Base-by-base conservation (phyloP, 345 rosid genomes). In the Sonneratia alba region DNA sequence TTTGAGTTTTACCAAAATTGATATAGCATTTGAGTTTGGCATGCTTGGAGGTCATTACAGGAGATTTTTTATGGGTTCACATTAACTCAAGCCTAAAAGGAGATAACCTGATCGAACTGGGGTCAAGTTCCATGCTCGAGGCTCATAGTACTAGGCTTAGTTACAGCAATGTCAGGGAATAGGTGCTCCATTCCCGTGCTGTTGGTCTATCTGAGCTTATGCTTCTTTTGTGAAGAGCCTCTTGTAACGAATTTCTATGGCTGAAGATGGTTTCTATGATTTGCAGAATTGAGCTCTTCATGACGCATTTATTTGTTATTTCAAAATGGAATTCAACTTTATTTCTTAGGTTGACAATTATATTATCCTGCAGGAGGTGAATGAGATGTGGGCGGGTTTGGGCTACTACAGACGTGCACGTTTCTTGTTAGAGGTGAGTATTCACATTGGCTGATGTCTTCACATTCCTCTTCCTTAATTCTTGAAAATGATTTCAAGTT, bases 321-420 rank as follows among this genome's bases (percentile, higher is more conserved):
- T 48, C 18, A 48, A 11, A 53, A 21, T 18, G 3, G 34, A 18
- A 62, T 62, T 11, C 12, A 27, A 34, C 18, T 62, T 0, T 34
- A 34, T 62, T 62, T 62, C 38, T 3, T 62, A 62, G 7, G 19
- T 27, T 24, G 37, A 14, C 38, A 27, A 34, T 53, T 42, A 38
- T 22, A 18, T 48, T 75, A 34, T 65, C 59, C 15, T 80, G 81
- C 86, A 94, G 97, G 97, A 94, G 82, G 97, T 91, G 74, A 94
- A 94, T 73, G 92, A 94, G 75, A 87, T 94, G 91, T 94, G 97
- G 97, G 98, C 98, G 37, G 97, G 98, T 62, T 77, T 94, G 72
- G 97, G 97, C 12, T 94, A 94, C 79, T 94, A 94, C 68, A 83
- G 98, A 79, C 84, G 97, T 37, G 97, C 95, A 18, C 95, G 98